phyloP scores from a whole-genome alignment of 352 stramenopile genomes.

The Halophytophthora batemanensis region DNA sequence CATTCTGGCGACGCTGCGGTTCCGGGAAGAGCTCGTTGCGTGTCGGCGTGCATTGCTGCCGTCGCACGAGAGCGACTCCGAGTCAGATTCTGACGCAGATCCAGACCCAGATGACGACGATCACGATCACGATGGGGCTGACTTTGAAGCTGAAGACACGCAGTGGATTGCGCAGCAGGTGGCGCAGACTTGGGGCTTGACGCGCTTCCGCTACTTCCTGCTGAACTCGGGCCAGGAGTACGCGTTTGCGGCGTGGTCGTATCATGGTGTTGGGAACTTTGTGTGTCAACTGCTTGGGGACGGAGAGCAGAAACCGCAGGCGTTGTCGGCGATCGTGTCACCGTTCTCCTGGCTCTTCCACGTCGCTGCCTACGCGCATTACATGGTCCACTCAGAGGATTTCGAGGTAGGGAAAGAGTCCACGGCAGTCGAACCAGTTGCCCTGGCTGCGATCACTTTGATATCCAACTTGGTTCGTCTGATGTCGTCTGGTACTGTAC shows the following conservation, averaged over 20 bases:
- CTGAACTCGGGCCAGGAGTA: conserved; percentile 46
- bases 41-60: conserved; percentile 40
- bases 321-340: conserved; percentile 24
- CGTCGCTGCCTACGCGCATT: conserved; percentile 32
- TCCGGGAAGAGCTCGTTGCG: conserved; percentile 49
- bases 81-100: conserved; percentile 25
- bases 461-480: not conserved
- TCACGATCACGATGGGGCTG: conserved; percentile 15
- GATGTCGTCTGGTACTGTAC: not conserved
- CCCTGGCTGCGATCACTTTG: no score
- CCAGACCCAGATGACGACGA: conserved; percentile 27
- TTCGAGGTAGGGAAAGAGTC: conserved; percentile 16
- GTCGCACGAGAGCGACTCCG: conserved; percentile 29
- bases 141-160: conserved; percentile 23
- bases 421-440: no score
- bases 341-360: conserved; percentile 50
- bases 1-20: conserved; percentile 48
- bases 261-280: conserved; percentile 39
- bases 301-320: conserved; percentile 3
- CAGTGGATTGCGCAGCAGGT: conserved; percentile 35
- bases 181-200: conserved; percentile 25
- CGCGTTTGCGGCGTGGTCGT: conserved; percentile 58
- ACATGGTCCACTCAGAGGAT: conserved; percentile 37
- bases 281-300: conserved; percentile 28
- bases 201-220: conserved; percentile 51